These are phyloP conservation scores for Carex pumila DNA, from an alignment of 176 grass and related monocot species.

Conservation along the genomic window DNA sequence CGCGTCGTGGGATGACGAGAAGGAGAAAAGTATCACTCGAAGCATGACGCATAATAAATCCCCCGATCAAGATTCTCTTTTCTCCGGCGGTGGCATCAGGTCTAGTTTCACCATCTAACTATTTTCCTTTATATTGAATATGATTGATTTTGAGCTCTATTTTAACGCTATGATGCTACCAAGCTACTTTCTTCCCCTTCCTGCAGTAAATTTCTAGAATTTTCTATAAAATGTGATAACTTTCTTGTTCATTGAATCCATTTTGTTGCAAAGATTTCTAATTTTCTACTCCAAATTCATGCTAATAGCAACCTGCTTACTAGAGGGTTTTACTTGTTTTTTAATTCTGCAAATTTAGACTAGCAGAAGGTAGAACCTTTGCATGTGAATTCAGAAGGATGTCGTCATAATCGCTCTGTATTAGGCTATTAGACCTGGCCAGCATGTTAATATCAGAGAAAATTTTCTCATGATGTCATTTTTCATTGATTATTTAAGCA, in stretches of 20 bases:
- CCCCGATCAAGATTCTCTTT: slow-evolving; percentile 15
- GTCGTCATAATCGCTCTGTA: not conserved
- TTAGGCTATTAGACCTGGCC: not conserved
- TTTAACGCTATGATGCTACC: not conserved
- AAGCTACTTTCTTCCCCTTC: not conserved
- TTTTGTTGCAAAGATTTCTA: not conserved
- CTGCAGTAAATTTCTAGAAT: not conserved
- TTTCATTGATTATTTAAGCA: not conserved
- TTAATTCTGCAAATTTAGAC: not conserved
- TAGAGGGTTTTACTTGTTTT: not conserved
- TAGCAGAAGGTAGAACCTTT: not conserved
- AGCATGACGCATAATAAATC: slow-evolving; percentile 23
- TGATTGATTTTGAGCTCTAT: not conserved
- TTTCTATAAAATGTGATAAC: not conserved
- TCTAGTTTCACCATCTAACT: not conserved
- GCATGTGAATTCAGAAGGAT: not conserved
- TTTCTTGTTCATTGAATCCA: not conserved
- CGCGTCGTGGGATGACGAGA: slow-evolving; percentile 16
- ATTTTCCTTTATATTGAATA: not conserved
- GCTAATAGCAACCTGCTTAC: not conserved
- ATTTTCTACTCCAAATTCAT: not conserved
- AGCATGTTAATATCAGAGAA: not conserved
- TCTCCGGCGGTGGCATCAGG: slow-evolving; percentile 43
- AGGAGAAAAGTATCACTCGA: not conserved
- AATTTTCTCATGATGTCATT: not conserved